These are phyloP conservation scores for Chaetomium globosum DNA, from an alignment of 2,329 filamentous ascomycete species.

Conservation along the genomic window DNA sequence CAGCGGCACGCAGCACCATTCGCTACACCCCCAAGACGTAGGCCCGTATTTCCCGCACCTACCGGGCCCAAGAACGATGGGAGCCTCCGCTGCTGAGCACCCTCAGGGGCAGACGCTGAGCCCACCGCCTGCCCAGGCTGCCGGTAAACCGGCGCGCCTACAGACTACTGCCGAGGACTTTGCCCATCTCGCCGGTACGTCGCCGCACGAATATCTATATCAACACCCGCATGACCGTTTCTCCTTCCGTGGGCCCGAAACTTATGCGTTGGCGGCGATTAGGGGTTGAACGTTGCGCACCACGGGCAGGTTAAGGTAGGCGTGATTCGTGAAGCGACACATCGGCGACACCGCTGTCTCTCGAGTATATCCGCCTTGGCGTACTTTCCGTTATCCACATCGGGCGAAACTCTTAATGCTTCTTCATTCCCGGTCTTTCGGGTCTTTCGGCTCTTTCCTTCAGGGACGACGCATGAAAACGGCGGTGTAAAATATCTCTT, in stretches of 20 bases:
- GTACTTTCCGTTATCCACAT: neutral
- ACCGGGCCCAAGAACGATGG: slow-evolving; percentile 38
- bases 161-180: slow-evolving; percentile 51
- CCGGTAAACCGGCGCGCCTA: slow-evolving; percentile 47
- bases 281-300: slow-evolving; percentile 41
- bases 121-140: slow-evolving; percentile 40
- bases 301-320: neutral
- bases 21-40: slow-evolving; percentile 44
- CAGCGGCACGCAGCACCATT: slow-evolving; percentile 49
- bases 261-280: slow-evolving; percentile 56
- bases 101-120: slow-evolving; percentile 39
- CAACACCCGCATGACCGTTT: slow-evolving; percentile 53
- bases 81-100: slow-evolving; percentile 43
- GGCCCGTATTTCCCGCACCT: slow-evolving; percentile 45
- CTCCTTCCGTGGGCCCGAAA: slow-evolving; percentile 51
- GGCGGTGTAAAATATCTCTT: slow-evolving; percentile 22
- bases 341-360: neutral
- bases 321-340: neutral
- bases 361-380: neutral
- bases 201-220: slow-evolving; percentile 48
- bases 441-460: slow-evolving; percentile 2
- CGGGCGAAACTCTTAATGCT: slow-evolving; percentile 6
- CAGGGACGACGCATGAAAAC: slow-evolving; percentile 19
- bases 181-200: slow-evolving; percentile 52
- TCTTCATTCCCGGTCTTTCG: slow-evolving; percentile 4